Percentiles rank a stretch among this genome's conserved stretches.
These are phyloP conservation scores for Globomyces sp. DNA, from an alignment of 371 early-diverging fungal species.

Conservation along the genomic window DNA sequence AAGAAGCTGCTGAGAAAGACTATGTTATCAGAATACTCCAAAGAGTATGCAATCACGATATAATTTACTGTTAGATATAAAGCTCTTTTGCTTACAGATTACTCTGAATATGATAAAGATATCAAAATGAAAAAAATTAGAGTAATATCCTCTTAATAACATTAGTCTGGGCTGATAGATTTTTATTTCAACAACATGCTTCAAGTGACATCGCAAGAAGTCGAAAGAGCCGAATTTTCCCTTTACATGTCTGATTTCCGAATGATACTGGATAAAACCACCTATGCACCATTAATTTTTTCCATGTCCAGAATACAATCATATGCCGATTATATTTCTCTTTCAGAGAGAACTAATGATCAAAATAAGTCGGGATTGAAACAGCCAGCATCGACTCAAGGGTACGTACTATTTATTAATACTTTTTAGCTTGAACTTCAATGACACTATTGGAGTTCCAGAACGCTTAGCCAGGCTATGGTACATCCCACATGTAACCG, in stretches of 20 bases:
- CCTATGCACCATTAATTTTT: constrained; percentile 41
- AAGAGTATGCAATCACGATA: constrained; percentile 29
- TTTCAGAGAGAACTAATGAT: constrained; percentile 24
- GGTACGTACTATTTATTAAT: background rate
- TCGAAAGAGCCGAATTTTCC: constrained; percentile 47
- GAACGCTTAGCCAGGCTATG: constrained; percentile 46
- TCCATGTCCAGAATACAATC: constrained; percentile 30
- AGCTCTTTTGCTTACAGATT: constrained; percentile 21
- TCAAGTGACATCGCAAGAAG: constrained; percentile 46
- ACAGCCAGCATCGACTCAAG: constrained; percentile 43
- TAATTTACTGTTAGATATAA: too few species aligned
- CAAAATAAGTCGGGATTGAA: constrained; percentile 21
- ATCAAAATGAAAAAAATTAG: constrained; percentile 23
- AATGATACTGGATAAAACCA: constrained; percentile 13
- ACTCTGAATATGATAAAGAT: constrained; percentile 32
- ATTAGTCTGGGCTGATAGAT: constrained; percentile 39
- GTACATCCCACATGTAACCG: constrained; percentile 50
- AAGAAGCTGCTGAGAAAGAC: constrained; percentile 47
- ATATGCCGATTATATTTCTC: constrained; percentile 39
- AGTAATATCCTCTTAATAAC: constrained; percentile 18
- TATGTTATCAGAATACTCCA: constrained; percentile 41
- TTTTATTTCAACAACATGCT: constrained; percentile 46
- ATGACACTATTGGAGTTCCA: constrained; percentile 22
- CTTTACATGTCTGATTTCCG: constrained; percentile 38
- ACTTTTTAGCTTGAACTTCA: constrained; percentile 15